Percentiles rank a stretch among this genome's conserved stretches.
Conservation (phyloP, 2,329 filamentous ascomycete genomes). For the Pyricularia pennisetigena region DNA sequence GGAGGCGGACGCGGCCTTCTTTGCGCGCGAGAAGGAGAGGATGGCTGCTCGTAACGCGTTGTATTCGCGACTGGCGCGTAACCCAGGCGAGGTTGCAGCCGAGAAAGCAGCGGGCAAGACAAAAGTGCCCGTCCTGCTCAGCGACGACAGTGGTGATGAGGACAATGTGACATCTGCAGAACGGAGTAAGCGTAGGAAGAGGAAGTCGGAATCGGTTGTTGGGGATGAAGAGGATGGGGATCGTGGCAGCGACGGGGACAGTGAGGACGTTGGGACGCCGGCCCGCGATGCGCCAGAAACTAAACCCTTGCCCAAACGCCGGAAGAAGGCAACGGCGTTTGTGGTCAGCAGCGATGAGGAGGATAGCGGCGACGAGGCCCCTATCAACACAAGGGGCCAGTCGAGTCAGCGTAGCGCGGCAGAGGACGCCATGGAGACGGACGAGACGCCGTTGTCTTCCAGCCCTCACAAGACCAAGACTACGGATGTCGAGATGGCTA, state of each 20-base stretch:
- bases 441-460: slow-evolving; percentile 29
- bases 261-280: neutral
- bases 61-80: neutral
- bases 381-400: neutral
- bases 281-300: neutral
- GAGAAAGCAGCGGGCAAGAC: slow-evolving; percentile 13
- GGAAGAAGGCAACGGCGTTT: slow-evolving; percentile 11
- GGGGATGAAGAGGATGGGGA: slow-evolving; percentile 15
- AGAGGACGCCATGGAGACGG: slow-evolving; percentile 16
- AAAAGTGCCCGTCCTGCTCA: slow-evolving; percentile 14
- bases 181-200: neutral
- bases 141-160: slow-evolving; percentile 17
- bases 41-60: slow-evolving; percentile 10
- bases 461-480: slow-evolving; percentile 17
- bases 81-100: neutral
- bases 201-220: neutral
- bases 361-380: neutral
- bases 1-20: slow-evolving; percentile 61
- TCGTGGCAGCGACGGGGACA: slow-evolving; percentile 5
- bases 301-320: slow-evolving; percentile 3
- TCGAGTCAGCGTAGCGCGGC: slow-evolving; percentile 3
- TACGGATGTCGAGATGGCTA: slow-evolving; percentile 12
- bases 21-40: slow-evolving; percentile 48
- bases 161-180: slow-evolving; percentile 9
- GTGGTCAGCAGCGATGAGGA: slow-evolving; percentile 7